Percentiles rank a stretch among this genome's conserved stretches.
These are phyloP conservation scores for Podospora australis DNA, from an alignment of 495 filamentous ascomycete genomes.

Conservation along the genomic window DNA sequence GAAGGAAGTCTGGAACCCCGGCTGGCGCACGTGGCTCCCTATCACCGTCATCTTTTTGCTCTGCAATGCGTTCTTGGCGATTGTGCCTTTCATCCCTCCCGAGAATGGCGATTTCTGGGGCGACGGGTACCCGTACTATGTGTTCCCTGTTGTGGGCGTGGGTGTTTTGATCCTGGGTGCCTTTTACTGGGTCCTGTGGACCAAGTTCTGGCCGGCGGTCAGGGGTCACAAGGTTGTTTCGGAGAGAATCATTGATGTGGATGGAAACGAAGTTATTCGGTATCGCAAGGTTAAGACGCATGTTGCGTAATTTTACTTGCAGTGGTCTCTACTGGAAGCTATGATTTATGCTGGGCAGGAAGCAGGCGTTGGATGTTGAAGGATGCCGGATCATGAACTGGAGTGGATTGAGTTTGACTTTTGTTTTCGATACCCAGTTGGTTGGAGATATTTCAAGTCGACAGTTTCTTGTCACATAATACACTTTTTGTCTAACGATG, in stretches of 20 bases:
- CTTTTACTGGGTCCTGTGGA: constrained; percentile 48
- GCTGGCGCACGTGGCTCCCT: constrained; percentile 40
- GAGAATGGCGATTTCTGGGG: constrained; percentile 41
- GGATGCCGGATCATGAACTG: too few relatives aligned
- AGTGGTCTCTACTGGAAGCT: too few relatives aligned
- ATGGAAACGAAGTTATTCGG: constrained; percentile 42
- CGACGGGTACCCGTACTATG: constrained; percentile 44
- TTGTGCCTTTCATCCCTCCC: constrained; percentile 47
- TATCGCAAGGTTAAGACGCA: constrained; percentile 25
- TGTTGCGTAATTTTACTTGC: too few relatives aligned
- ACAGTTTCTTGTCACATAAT: too few relatives aligned
- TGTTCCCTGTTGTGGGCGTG: constrained; percentile 47
- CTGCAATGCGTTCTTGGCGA: constrained; percentile 43
- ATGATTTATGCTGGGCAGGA: too few relatives aligned
- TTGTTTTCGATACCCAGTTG: too few relatives aligned
- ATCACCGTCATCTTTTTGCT: constrained; percentile 42
- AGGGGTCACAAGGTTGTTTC: constrained; percentile 43
- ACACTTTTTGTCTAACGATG: too few relatives aligned
- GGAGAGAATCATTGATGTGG: constrained; percentile 36
- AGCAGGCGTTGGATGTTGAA: too few relatives aligned
- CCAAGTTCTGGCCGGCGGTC: constrained; percentile 40
- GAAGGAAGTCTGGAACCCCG: constrained; percentile 36
- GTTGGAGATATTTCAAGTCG: too few relatives aligned
- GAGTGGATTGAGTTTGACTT: too few relatives aligned
- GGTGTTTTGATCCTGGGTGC: constrained; percentile 40